Evolutionary conservation across 2,329 filamentous ascomycete species (phyloP).

Genomic region (Fusarium sp.): DNA sequence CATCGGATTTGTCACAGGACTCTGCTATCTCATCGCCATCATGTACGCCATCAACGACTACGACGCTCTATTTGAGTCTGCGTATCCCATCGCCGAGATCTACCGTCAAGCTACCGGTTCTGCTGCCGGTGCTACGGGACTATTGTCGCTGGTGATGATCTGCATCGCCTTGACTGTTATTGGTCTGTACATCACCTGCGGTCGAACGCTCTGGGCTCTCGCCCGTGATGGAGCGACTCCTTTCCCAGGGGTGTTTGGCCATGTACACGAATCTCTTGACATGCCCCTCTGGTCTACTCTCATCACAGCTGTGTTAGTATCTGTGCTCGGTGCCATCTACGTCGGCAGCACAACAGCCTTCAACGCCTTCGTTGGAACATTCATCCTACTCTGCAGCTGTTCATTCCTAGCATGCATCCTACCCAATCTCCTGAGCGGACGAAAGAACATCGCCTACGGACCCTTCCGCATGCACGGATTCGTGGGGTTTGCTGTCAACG

Average conservation of each 20-base stretch:
- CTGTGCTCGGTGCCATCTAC: slow-evolving; percentile 73
- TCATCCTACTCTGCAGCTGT: slow-evolving; percentile 54
- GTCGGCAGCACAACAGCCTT: slow-evolving; percentile 76
- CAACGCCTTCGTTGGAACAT: slow-evolving; percentile 71
- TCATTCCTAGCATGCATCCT: slow-evolving; percentile 73
- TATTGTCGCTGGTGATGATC: slow-evolving; percentile 59
- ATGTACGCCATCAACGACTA: slow-evolving; percentile 71
- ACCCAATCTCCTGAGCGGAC: slow-evolving; percentile 63
- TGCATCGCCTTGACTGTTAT: slow-evolving; percentile 55
- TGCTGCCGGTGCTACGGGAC: slow-evolving; percentile 62
- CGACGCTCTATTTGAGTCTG: slow-evolving; percentile 62
- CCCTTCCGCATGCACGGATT: slow-evolving; percentile 67
- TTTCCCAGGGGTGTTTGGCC: slow-evolving; percentile 48
- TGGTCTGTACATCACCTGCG: slow-evolving; percentile 56
- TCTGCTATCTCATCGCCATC: slow-evolving; percentile 65
- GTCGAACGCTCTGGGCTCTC: slow-evolving; percentile 58
- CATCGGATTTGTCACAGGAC: slow-evolving; percentile 65
- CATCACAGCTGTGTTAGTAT: slow-evolving; percentile 59
- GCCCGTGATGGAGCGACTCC: slow-evolving; percentile 57
- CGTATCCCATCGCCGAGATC: slow-evolving; percentile 75
- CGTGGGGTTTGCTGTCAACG: slow-evolving; percentile 65
- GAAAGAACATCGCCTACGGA: slow-evolving; percentile 60
- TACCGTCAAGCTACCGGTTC: slow-evolving; percentile 71
- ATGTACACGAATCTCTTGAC: slow-evolving; percentile 49
- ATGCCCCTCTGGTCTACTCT: slow-evolving; percentile 62